Percentiles rank a stretch among this genome's conserved stretches.
phyloP scores from a whole-genome alignment of 1,284 basidiomycete species.

The Gymnopus androsaceus region DNA sequence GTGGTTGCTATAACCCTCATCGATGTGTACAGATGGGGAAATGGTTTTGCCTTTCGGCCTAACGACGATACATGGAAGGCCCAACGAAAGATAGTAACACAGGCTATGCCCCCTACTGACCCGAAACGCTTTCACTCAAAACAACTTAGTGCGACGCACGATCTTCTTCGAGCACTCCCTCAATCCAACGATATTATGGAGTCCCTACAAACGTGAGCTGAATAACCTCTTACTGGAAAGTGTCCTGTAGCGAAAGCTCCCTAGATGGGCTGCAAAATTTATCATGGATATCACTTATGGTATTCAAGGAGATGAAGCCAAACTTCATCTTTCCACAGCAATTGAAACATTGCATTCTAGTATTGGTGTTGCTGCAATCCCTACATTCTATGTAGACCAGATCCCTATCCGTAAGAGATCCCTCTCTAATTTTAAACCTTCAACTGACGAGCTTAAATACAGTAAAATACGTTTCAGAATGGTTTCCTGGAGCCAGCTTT shows the following conservation, averaged over 20 bases:
- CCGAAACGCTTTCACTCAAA: constrained; percentile 1
- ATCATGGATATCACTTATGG: constrained; percentile 9
- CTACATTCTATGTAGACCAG: constrained; percentile 3
- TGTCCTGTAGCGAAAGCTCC: no score
- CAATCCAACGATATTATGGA: background rate
- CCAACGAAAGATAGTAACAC: constrained; percentile 3
- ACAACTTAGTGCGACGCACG: background rate
- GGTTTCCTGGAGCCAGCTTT: constrained; percentile 12
- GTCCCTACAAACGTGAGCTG: background rate
- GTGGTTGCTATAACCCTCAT: no score
- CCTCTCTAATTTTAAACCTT: background rate
- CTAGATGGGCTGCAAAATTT: constrained; percentile 3
- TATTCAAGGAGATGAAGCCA: background rate
- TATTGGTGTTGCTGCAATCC: background rate
- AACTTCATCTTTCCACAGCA: background rate
- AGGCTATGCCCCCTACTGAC: background rate
- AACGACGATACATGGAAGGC: constrained; percentile 5
- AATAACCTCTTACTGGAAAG: background rate
- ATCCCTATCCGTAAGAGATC: constrained; percentile 5
- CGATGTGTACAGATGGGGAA: constrained; percentile 5
- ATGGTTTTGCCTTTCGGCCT: background rate
- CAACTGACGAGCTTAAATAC: background rate
- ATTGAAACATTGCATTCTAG: background rate
- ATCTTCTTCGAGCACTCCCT: background rate
- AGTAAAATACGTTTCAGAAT: constrained; percentile 10